Conservation (phyloP, 805 yeast genomes). For the Ogataea saltuana region DNA sequence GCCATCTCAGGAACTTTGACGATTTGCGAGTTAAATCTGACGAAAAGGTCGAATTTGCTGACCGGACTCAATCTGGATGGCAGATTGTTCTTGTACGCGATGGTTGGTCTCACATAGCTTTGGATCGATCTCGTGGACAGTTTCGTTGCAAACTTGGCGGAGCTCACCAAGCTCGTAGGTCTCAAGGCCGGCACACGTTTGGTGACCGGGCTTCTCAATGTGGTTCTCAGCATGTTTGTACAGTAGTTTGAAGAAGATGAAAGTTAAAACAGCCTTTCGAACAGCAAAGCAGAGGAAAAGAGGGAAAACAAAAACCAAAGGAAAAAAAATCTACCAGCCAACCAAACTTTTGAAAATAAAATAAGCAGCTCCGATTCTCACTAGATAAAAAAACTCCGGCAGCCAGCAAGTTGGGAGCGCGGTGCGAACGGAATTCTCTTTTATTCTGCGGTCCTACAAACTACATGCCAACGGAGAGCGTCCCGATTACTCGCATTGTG, state of each 20-base stretch:
- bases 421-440: no score
- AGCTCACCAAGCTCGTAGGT: constrained; percentile 10
- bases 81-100: constrained; percentile 1
- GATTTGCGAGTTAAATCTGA: constrained; percentile 38
- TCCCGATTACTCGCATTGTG: no score
- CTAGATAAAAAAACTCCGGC: no score
- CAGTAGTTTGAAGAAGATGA: background rate
- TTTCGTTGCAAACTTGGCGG: constrained; percentile 1
- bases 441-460: no score
- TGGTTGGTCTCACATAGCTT: constrained; percentile 21
- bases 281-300: background rate
- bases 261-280: background rate
- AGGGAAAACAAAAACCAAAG: background rate
- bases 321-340: constrained; percentile 6
- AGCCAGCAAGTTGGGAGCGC: background rate
- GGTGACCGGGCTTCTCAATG: constrained; percentile 17
- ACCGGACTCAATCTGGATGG: constrained; percentile 2
- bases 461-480: no score
- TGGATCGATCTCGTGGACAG: constrained; percentile 22
- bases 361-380: background rate
- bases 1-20: constrained; percentile 99
- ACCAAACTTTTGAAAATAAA: constrained; percentile 2
- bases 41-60: constrained; percentile 11
- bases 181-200: constrained; percentile 17
- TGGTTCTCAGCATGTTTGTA: constrained; percentile 22